A percentile compares a stretch with the other conserved stretches of the same genome.
Conservation (phyloP, 495 filamentous ascomycete genomes). For the Apodospora peruviana region DNA sequence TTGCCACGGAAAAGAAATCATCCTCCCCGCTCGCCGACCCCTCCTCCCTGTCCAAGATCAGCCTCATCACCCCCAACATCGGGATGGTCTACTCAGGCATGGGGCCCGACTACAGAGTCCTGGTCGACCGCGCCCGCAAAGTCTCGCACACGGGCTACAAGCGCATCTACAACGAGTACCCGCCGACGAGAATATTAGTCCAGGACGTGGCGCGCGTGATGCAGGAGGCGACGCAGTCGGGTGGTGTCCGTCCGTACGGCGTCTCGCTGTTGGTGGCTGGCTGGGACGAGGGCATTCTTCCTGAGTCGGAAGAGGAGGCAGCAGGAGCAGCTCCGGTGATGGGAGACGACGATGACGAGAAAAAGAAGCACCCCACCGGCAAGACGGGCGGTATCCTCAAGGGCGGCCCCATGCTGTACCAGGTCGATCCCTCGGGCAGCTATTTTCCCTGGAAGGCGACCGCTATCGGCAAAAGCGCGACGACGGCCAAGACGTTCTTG, state of each 20-base stretch:
- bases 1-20: conserved; percentile 99
- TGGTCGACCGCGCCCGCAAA: conserved; percentile 96
- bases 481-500: conserved; percentile 94
- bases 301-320: conserved; percentile 58
- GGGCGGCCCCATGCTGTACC: conserved; percentile 94
- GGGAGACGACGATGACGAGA: conserved; percentile 42
- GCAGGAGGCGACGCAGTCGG: conserved; percentile 97
- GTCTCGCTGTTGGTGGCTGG: conserved; percentile 92
- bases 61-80: conserved; percentile 95
- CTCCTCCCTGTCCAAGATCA: conserved; percentile 93
- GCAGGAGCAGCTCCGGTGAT: conserved; percentile 29
- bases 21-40: conserved; percentile 93
- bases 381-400: conserved; percentile 96
- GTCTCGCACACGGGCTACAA: conserved; percentile 99
- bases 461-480: conserved; percentile 97
- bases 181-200: conserved; percentile 94
- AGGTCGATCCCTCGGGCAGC: conserved; percentile 93
- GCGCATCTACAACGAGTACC: conserved; percentile 99
- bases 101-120: conserved; percentile 96
- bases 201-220: conserved; percentile 97
- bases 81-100: conserved; percentile 99
- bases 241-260: conserved; percentile 96
- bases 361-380: conserved; percentile 61
- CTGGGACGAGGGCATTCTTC: conserved; percentile 94
- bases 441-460: conserved; percentile 99